Conservation (phyloP, 164 flowering plant genomes). For the Stephania japonica region DNA sequence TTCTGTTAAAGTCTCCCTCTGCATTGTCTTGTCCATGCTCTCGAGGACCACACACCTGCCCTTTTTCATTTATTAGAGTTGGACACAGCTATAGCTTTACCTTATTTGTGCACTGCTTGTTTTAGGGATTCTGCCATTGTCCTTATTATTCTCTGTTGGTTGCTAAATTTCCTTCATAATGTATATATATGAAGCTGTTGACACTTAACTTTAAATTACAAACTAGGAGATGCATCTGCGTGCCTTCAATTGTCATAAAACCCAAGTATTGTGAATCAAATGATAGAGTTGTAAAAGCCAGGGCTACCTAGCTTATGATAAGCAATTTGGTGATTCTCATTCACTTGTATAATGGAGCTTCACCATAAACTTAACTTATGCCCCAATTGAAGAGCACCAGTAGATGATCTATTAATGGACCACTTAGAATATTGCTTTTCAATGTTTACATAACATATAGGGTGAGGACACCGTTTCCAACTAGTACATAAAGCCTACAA, state of each 20-base stretch:
- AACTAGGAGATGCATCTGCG: background rate
- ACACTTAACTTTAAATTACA: background rate
- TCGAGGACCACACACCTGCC: too few species aligned
- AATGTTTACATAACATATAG: background rate
- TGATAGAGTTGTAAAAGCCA: background rate
- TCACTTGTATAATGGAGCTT: background rate
- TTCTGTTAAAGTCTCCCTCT: background rate
- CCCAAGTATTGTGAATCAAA: background rate
- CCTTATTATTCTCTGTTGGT: background rate
- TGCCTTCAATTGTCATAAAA: background rate
- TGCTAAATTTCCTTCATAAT: background rate
- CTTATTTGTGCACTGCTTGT: background rate
- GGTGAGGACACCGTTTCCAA: background rate
- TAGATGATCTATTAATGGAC: background rate
- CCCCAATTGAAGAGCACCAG: background rate
- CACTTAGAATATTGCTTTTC: conserved; percentile 3
- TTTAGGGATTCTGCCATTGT: background rate
- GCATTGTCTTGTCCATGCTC: background rate
- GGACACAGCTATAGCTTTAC: background rate
- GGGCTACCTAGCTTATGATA: background rate
- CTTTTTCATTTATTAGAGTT: background rate
- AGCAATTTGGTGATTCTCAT: background rate
- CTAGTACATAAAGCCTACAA: background rate
- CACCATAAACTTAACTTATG: background rate
- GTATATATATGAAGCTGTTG: background rate